Conservation (phyloP, 148 eudicot species). For the Arctostaphylos glauca region DNA sequence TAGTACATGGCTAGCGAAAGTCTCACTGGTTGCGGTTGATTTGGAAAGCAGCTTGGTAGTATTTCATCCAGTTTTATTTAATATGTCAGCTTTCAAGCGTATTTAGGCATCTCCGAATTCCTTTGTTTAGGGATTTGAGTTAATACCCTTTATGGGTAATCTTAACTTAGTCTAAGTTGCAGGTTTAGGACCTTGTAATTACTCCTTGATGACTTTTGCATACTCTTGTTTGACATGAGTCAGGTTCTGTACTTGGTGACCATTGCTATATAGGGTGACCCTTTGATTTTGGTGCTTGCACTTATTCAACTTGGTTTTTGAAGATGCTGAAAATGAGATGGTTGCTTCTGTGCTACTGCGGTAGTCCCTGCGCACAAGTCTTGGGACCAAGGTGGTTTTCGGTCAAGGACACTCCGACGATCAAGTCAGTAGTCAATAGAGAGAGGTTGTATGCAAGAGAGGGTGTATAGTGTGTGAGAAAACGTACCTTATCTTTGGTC, state of each 20-base stretch:
- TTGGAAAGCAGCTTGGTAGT: no score
- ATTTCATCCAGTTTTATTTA: not conserved
- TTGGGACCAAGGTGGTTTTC: no score
- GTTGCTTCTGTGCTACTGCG: no score
- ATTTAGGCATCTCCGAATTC: not conserved
- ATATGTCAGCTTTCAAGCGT: not conserved
- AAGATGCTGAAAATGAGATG: no score
- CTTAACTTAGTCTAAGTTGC: not conserved
- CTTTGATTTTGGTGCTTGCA: not conserved
- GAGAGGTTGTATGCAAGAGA: no score
- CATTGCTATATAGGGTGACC: not conserved
- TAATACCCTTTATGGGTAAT: not conserved
- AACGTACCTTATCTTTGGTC: no score
- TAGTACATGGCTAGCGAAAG: no score
- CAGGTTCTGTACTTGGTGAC: not conserved
- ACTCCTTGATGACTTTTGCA: conserved; percentile 1
- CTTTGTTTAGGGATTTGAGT: not conserved
- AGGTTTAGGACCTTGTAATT: conserved; percentile 2
- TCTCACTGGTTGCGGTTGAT: no score
- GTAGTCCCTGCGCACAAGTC: no score
- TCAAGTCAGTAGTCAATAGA: no score
- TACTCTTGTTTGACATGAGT: not conserved
- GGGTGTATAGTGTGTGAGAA: no score
- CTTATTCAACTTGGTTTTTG: not conserved
- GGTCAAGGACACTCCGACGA: no score